Conservation (phyloP, 768 basidiomycete species). For the Tricholoma matsutake region DNA sequence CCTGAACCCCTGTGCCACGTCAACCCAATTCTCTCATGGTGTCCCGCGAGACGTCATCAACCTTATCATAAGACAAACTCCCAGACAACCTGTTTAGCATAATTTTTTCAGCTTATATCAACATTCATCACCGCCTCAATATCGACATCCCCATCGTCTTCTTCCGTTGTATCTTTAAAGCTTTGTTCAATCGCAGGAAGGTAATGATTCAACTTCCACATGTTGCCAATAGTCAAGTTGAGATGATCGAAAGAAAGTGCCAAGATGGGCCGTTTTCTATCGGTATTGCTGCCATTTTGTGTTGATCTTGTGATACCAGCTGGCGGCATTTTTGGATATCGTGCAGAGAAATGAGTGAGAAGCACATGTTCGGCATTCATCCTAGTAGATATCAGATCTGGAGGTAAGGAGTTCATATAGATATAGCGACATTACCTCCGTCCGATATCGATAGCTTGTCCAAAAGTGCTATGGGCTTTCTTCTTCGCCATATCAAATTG, state of each 20-base stretch:
- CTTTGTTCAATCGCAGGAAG: constrained; percentile 65
- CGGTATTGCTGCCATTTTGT: constrained; percentile 11
- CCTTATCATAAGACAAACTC: too few species aligned
- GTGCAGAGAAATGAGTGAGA: constrained; percentile 94
- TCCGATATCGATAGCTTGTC: constrained; percentile 82
- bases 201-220: constrained; percentile 87
- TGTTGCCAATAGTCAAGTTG: constrained; percentile 65
- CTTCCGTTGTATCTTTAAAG: constrained; percentile 52
- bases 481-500: constrained; percentile 64
- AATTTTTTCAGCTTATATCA: constrained; percentile 13
- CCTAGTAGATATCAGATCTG: constrained; percentile 33
- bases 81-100: neutral
- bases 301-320: constrained; percentile 28
- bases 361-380: constrained; percentile 85
- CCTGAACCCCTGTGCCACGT: too few species aligned
- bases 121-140: constrained; percentile 14
- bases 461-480: constrained; percentile 89
- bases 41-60: too few species aligned
- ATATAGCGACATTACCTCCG: constrained; percentile 44
- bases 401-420: constrained; percentile 7
- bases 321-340: constrained; percentile 85
- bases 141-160: constrained; percentile 35
- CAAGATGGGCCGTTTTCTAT: constrained; percentile 41
- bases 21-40: too few species aligned
- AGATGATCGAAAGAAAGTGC: constrained; percentile 83